A percentile compares a stretch with the other conserved stretches of the same genome.
These are phyloP conservation scores for Elymus sibiricus DNA, from an alignment of 176 grass and related monocot species.

Conservation along the genomic window DNA sequence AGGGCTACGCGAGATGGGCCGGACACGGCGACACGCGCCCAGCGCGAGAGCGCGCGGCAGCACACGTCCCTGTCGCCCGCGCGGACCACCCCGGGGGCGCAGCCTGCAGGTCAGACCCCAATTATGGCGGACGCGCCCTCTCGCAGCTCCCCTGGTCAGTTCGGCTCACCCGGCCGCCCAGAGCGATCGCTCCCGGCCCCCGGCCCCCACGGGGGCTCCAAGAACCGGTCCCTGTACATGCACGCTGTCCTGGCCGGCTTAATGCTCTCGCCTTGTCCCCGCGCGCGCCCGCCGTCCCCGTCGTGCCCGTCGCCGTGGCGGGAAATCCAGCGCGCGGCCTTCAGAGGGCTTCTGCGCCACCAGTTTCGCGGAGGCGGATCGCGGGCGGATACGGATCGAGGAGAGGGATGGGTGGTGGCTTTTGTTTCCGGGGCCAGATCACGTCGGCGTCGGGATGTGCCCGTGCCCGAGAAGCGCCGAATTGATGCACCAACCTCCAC, in stretches of 20 bases:
- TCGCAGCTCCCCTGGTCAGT: background rate
- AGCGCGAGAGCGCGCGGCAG: background rate
- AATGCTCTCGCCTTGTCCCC: background rate
- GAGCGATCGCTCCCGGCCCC: background rate
- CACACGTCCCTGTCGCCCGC: constrained; percentile 41
- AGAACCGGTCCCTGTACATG: constrained; percentile 26
- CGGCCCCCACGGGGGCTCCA: background rate
- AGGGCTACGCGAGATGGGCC: constrained; percentile 32
- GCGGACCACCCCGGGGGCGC: background rate
- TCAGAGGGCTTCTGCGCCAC: constrained; percentile 23
- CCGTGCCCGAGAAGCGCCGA: constrained; percentile 10
- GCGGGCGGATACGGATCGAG: background rate
- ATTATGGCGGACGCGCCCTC: constrained; percentile 11
- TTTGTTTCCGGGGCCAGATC: background rate
- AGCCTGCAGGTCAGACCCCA: constrained; percentile 36
- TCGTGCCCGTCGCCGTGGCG: constrained; percentile 16
- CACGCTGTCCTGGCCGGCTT: constrained; percentile 18
- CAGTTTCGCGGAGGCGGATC: background rate
- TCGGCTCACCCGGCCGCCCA: constrained; percentile 11
- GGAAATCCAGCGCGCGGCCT: background rate
- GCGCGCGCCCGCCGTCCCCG: background rate
- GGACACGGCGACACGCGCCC: background rate
- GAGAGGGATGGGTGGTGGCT: background rate
- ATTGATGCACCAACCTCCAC: constrained; percentile 41
- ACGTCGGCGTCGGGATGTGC: background rate